These are phyloP conservation scores for Priceomyces fermenticarens DNA, from an alignment of 805 yeast species.

Conservation along the genomic window DNA sequence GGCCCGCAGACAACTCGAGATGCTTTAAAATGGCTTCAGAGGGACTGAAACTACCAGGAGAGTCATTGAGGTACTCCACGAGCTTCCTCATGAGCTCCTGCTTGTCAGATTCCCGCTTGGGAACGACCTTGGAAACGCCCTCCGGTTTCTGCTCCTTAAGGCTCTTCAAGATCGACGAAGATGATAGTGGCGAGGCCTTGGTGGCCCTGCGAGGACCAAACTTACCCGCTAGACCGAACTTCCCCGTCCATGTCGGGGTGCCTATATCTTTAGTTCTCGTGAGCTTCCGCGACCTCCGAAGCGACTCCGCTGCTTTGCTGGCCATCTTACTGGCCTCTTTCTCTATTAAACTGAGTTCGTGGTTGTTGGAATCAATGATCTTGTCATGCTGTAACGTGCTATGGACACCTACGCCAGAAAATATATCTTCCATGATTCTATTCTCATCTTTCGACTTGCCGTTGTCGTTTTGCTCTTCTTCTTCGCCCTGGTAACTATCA, in stretches of 20 bases:
- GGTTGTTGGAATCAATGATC: constrained; percentile 54
- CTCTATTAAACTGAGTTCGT: constrained; percentile 55
- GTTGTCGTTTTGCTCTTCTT: constrained; percentile 23
- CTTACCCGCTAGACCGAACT: constrained; percentile 80
- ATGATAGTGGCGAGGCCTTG: constrained; percentile 24
- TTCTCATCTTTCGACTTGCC: constrained; percentile 45
- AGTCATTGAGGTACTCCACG: constrained; percentile 32
- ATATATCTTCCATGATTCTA: constrained; percentile 70
- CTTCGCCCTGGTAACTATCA: constrained; percentile 59
- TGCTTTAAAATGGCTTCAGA: constrained; percentile 50
- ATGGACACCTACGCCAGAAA: constrained; percentile 70
- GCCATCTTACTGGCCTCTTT: constrained; percentile 60
- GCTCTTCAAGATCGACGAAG: constrained; percentile 48
- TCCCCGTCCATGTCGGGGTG: constrained; percentile 96
- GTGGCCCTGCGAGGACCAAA: constrained; percentile 23
- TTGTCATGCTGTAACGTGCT: constrained; percentile 78
- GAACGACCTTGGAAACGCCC: constrained; percentile 12
- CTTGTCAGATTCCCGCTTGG: constrained; percentile 18
- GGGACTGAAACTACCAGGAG: constrained; percentile 39
- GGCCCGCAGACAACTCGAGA: constrained; percentile 15
- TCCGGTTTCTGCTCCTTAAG: constrained; percentile 43
- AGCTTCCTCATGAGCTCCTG: constrained; percentile 32
- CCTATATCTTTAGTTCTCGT: constrained; percentile 55
- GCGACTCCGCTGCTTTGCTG: constrained; percentile 49
- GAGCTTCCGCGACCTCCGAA: constrained; percentile 57